Evolutionary conservation across 352 stramenopile species (phyloP).

Genomic region (Stramenopiles sp.): DNA sequence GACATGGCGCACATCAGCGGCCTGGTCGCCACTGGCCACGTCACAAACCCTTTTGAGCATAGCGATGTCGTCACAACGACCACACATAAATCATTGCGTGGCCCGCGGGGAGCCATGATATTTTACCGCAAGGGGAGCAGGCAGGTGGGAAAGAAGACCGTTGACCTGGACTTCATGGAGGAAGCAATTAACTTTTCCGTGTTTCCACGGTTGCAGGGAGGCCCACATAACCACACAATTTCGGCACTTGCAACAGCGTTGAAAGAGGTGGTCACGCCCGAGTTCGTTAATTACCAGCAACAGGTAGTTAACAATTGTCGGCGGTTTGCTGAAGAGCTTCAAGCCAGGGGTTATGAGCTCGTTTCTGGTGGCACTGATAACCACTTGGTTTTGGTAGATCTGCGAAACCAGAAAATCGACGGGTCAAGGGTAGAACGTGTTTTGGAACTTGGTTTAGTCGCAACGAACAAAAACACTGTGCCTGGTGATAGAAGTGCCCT

Average conservation of each 20-base stretch:
- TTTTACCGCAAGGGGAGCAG: slow-evolving; percentile 90
- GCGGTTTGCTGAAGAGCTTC: slow-evolving; percentile 68
- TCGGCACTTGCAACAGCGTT: slow-evolving; percentile 91
- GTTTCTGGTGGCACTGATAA: slow-evolving; percentile 96
- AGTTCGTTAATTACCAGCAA: slow-evolving; percentile 96
- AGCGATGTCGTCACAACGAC: slow-evolving; percentile 98
- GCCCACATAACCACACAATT: slow-evolving; percentile 98
- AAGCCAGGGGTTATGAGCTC: slow-evolving; percentile 76
- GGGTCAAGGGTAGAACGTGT: slow-evolving; percentile 97
- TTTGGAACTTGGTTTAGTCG: slow-evolving; percentile 89
- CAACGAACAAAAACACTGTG: slow-evolving; percentile 98
- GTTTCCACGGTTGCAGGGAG: slow-evolving; percentile 91
- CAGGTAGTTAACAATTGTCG: slow-evolving; percentile 84
- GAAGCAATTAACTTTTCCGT: slow-evolving; percentile 96
- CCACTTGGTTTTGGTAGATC: slow-evolving; percentile 94
- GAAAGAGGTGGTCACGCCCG: slow-evolving; percentile 81
- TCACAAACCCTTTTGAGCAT: slow-evolving; percentile 83
- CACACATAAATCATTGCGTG: slow-evolving; percentile 95
- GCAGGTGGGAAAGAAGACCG: slow-evolving; percentile 52
- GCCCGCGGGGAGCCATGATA: slow-evolving; percentile 93
- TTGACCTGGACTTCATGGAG: slow-evolving; percentile 26
- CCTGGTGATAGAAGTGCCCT: slow-evolving; percentile 81
- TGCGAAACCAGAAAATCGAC: slow-evolving; percentile 77
- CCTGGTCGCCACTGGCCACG: slow-evolving; percentile 83
- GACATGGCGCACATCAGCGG: slow-evolving; percentile 99